Conservation (phyloP, 2,329 filamentous ascomycete genomes). For the Cordyceps cateniannulata region DNA sequence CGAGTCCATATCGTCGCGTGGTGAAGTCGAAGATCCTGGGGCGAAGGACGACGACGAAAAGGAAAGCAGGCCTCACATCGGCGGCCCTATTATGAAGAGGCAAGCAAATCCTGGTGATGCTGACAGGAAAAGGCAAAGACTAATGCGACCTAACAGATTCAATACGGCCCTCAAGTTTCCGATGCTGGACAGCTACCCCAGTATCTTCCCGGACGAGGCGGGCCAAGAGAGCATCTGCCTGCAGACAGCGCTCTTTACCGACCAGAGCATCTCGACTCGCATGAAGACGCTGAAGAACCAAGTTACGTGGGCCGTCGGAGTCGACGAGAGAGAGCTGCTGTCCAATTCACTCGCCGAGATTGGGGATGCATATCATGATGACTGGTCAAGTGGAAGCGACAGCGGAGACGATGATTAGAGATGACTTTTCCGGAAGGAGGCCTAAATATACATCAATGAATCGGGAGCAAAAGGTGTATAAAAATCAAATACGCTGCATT, state of each 20-base stretch:
- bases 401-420: slow-evolving; percentile 43
- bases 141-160: slow-evolving; percentile 28
- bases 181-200: slow-evolving; percentile 75
- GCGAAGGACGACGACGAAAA: slow-evolving; percentile 9
- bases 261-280: slow-evolving; percentile 63
- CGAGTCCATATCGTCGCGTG: slow-evolving; percentile 10
- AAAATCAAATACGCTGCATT: slow-evolving; percentile 10
- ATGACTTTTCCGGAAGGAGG: background rate
- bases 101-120: background rate
- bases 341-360: slow-evolving; percentile 75
- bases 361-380: slow-evolving; percentile 81
- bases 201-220: slow-evolving; percentile 53
- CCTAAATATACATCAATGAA: background rate
- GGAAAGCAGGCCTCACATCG: slow-evolving; percentile 11
- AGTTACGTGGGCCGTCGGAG: slow-evolving; percentile 53
- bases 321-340: slow-evolving; percentile 81
- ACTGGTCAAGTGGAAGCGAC: slow-evolving; percentile 74
- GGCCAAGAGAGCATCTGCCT: slow-evolving; percentile 32
- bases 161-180: slow-evolving; percentile 60
- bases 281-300: slow-evolving; percentile 61
- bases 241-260: slow-evolving; percentile 62
- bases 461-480: background rate
- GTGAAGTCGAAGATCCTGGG: background rate
- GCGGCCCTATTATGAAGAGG: slow-evolving; percentile 13
- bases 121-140: background rate